A percentile compares a stretch with the other conserved stretches of the same genome.
phyloP scores from a whole-genome alignment of 768 basidiomycete species.

The Suillus luteus region DNA sequence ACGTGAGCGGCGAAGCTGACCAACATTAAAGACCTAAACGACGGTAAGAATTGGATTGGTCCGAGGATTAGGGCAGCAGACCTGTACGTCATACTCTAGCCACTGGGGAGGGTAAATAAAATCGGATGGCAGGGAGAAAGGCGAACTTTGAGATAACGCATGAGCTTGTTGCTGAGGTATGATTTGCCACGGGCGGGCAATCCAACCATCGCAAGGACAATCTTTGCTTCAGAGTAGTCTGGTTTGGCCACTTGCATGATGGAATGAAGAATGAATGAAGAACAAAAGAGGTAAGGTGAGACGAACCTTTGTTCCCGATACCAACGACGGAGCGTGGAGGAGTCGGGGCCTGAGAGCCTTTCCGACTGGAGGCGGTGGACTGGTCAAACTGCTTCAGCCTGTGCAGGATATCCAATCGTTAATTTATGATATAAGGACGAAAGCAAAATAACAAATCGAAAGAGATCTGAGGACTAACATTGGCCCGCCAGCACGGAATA shows the following conservation, averaged over 20 bases:
- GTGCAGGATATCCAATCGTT: background rate
- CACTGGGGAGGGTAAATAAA: slow-evolving; percentile 56
- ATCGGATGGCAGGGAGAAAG: slow-evolving; percentile 6
- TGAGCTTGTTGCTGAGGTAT: slow-evolving; percentile 96
- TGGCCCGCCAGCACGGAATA: slow-evolving; percentile 76
- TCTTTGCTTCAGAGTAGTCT: slow-evolving; percentile 98
- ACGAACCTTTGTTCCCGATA: slow-evolving; percentile 83
- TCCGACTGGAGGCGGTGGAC: slow-evolving; percentile 68
- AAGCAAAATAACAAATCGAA: slow-evolving; percentile 13
- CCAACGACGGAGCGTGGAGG: slow-evolving; percentile 85
- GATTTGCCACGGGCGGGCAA: slow-evolving; percentile 98
- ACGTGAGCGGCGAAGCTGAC: slow-evolving; percentile 86
- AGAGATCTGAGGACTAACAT: slow-evolving; percentile 47
- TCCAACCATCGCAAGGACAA: slow-evolving; percentile 97
- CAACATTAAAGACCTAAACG: slow-evolving; percentile 93
- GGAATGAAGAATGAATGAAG: slow-evolving; percentile 7
- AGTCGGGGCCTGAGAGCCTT: slow-evolving; percentile 72
- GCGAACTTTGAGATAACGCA: slow-evolving; percentile 89
- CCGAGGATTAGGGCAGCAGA: slow-evolving; percentile 25
- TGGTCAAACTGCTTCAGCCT: slow-evolving; percentile 84
- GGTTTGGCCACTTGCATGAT: slow-evolving; percentile 79
- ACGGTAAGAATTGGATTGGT: slow-evolving; percentile 9
- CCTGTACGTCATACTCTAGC: slow-evolving; percentile 97
- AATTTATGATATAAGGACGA: background rate
- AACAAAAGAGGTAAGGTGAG: slow-evolving; percentile 3